These are phyloP conservation scores for Tardiomyces depauwii DNA, from an alignment of 1,139 yeast genomes.

Conservation along the genomic window DNA sequence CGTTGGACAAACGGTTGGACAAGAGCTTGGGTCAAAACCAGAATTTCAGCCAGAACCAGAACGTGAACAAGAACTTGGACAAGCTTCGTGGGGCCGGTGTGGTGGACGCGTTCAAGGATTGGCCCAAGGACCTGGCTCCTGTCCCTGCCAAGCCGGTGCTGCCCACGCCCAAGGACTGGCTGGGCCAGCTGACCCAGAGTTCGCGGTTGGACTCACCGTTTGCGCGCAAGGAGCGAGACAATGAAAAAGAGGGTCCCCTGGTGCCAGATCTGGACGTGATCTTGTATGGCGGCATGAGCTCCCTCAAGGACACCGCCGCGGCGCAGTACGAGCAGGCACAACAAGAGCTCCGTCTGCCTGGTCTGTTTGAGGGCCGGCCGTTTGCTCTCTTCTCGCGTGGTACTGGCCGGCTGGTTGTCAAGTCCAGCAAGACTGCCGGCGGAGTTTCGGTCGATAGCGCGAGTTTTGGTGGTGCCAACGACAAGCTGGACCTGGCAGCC, in stretches of 20 bases:
- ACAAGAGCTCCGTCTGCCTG: constrained; percentile 14
- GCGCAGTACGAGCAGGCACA: constrained; percentile 15
- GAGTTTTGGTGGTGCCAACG: not conserved
- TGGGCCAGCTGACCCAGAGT: constrained; percentile 9
- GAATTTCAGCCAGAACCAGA: no score
- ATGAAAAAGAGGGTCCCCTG: not conserved
- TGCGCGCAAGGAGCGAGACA: not conserved
- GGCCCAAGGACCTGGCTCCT: not conserved
- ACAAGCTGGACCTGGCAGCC: not conserved
- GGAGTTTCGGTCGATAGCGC: not conserved
- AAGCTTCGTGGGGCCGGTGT: no score
- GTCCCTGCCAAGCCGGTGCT: constrained; percentile 1
- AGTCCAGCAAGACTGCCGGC: not conserved
- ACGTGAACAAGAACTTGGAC: no score
- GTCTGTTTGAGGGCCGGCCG: constrained; percentile 8
- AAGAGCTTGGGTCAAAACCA: no score
- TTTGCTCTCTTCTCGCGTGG: constrained; percentile 12
- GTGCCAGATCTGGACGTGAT: constrained; percentile 35
- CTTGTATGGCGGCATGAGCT: constrained; percentile 38
- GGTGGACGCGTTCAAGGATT: no score
- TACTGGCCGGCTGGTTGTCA: constrained; percentile 8
- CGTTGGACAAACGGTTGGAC: no score
- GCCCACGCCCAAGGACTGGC: constrained; percentile 9
- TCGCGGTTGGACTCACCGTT: constrained; percentile 10
- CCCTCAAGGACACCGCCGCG: constrained; percentile 11